Evolutionary conservation across 2,329 filamentous ascomycete species (phyloP), one percentile per base, ranked within the genome.

Genomic region (Chrysoporthe puriensis): DNA sequence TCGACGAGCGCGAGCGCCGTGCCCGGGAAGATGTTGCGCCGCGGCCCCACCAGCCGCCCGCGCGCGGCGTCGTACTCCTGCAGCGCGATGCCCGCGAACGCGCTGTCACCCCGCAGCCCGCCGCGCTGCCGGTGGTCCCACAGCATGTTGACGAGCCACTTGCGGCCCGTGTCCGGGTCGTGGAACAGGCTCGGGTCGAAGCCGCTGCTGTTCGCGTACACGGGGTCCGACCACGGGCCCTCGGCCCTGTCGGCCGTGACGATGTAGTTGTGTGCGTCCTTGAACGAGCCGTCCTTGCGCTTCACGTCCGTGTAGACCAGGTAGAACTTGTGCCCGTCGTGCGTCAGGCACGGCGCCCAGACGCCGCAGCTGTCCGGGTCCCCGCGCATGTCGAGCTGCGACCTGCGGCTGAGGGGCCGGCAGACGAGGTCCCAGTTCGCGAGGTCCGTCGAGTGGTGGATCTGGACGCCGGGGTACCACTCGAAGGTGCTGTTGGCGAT

Each of bases 251-350:
- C 77, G 0, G 85, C 82, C 44, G 74, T 84, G 64, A 90, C 84
- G 67, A 90, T 88, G 73, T 89, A 90, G 72, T 89, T 90, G 71
- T 85, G 87, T 0, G 85, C 82, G 72, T 89, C 87, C 74, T 88
- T 89, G 81, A 88, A 89, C 2, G 84, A 86, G 14, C 88, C 88
- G 71, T 90, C 88, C 74, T 90, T 90, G 70, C 88, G 86, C 77
- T 89, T 90, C 18, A 90, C 87, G 72, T 90, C 86, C 0, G 87
- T 89, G 74, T 88, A 90, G 1, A 90, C 87, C 5, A 90, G 83
- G 82, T 84, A 90, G 76, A 89, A 90, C 64, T 78, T 82, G 2
- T 83, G 79, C 58, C 86, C 86, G 70, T 89, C 87, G 71, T 90
- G 86, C 0, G 83, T 86, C 26, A 90, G 80, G 72, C 88, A 90